Conservation (phyloP, 2,329 filamentous ascomycete species). For the Exophiala sp. region DNA sequence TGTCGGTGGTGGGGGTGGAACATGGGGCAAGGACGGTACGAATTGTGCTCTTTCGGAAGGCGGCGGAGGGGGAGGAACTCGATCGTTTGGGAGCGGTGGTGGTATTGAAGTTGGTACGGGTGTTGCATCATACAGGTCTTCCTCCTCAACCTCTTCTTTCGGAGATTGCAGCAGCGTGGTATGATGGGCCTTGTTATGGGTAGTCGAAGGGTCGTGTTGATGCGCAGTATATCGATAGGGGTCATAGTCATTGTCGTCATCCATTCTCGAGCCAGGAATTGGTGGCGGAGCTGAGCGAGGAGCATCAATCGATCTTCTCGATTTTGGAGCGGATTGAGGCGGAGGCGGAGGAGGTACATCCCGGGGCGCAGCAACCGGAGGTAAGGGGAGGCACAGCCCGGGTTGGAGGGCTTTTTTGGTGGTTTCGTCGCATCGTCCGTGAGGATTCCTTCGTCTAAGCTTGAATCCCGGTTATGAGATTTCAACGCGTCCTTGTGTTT, state of each 20-base stretch:
- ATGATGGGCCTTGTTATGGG: conserved; percentile 27
- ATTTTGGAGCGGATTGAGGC: conserved; percentile 54
- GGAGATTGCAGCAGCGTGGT: conserved; percentile 29
- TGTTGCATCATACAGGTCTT: conserved; percentile 45
- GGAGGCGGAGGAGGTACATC: conserved; percentile 58
- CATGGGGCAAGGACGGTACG: conserved; percentile 44
- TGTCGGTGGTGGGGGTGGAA: conserved; percentile 40
- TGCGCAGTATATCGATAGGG: conserved; percentile 48
- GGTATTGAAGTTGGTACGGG: conserved; percentile 33
- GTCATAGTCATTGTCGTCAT: conserved; percentile 44
- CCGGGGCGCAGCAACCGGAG: conserved; percentile 53
- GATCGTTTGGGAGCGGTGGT: conserved; percentile 34
- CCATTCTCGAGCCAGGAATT: conserved; percentile 45
- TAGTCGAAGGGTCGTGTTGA: conserved; percentile 31
- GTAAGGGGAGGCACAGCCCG: conserved; percentile 48
- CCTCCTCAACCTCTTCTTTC: conserved; percentile 35
- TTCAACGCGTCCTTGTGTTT: conserved; percentile 91
- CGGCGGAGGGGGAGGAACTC: conserved; percentile 35
- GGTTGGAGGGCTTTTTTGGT: conserved; percentile 38
- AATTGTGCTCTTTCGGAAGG: conserved; percentile 45
- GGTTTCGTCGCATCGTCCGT: conserved; percentile 52
- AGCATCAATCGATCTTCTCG: conserved; percentile 61
- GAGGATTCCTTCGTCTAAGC: conserved; percentile 59
- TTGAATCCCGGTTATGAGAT: conserved; percentile 69
- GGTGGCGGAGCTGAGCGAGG: conserved; percentile 66